These are phyloP conservation scores for Hypoxylon sp. DNA, from an alignment of 2,329 filamentous ascomycete species.

Conservation along the genomic window DNA sequence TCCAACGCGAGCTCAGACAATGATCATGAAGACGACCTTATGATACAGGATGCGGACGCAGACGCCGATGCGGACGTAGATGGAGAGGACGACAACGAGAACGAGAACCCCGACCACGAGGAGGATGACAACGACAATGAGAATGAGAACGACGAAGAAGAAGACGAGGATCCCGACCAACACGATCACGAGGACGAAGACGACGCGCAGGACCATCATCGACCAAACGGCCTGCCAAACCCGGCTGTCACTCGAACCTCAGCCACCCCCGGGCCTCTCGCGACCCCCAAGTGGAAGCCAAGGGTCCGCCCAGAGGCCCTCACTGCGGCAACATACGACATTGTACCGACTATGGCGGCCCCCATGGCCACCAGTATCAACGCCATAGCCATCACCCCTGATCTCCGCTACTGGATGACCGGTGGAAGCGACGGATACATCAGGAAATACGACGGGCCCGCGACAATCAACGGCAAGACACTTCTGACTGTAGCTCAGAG, in stretches of 20 bases:
- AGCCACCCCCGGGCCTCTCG: conserved; percentile 52
- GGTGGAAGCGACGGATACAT: conserved; percentile 97
- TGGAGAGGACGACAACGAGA: conserved; percentile 55
- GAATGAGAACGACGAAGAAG: conserved; percentile 58
- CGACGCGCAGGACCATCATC: conserved; percentile 44
- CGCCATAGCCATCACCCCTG: conserved; percentile 89
- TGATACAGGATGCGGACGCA: conserved; percentile 51
- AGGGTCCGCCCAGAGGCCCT: conserved; percentile 83
- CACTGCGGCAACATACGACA: conserved; percentile 87
- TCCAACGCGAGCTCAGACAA: conserved; percentile 63
- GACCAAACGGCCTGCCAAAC: conserved; percentile 35
- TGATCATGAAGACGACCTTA: conserved; percentile 60
- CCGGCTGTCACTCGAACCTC: conserved; percentile 51
- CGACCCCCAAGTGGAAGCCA: conserved; percentile 65
- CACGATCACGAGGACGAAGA: conserved; percentile 58
- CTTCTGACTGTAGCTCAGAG: conserved; percentile 94
- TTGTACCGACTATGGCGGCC: conserved; percentile 96
- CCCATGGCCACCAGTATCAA: conserved; percentile 97
- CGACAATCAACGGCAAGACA: conserved; percentile 94
- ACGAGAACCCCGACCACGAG: conserved; percentile 56
- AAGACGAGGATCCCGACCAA: conserved; percentile 55
- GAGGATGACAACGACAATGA: conserved; percentile 58
- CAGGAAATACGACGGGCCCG: conserved; percentile 94
- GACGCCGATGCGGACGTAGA: conserved; percentile 53
- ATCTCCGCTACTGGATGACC: conserved; percentile 95